phyloP scores from a whole-genome alignment of 2,329 filamentous ascomycete genomes.

The Aspergillus pseudoglaucus region DNA sequence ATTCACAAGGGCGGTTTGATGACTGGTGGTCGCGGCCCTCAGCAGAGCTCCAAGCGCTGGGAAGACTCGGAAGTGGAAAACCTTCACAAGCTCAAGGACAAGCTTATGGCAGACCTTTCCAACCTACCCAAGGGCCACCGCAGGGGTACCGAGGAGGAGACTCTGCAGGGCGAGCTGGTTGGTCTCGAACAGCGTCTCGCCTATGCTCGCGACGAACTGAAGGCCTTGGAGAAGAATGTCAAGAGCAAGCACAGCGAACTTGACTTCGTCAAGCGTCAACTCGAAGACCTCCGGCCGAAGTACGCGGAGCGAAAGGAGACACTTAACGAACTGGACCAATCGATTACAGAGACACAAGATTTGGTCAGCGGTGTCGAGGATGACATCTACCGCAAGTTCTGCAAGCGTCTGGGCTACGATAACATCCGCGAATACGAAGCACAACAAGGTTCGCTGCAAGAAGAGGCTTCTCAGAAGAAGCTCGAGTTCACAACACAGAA shows the following conservation, averaged over 20 bases:
- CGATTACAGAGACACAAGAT: slow-evolving; percentile 51
- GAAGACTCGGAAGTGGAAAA: slow-evolving; percentile 86
- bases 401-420: slow-evolving; percentile 74
- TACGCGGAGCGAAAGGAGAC: slow-evolving; percentile 65
- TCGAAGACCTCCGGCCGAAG: slow-evolving; percentile 71
- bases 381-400: slow-evolving; percentile 78
- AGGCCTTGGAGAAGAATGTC: slow-evolving; percentile 73
- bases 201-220: slow-evolving; percentile 68
- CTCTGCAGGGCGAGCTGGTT: slow-evolving; percentile 68
- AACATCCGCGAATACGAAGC: slow-evolving; percentile 91
- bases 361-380: slow-evolving; percentile 80
- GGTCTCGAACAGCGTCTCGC: slow-evolving; percentile 71
- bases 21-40: slow-evolving; percentile 84
- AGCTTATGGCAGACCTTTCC: slow-evolving; percentile 69
- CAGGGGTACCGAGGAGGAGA: slow-evolving; percentile 70
- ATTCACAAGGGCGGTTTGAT: slow-evolving; percentile 96
- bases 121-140: slow-evolving; percentile 74
- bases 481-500: slow-evolving; percentile 78
- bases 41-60: slow-evolving; percentile 71
- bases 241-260: slow-evolving; percentile 78
- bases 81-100: slow-evolving; percentile 67
- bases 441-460: slow-evolving; percentile 85
- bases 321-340: slow-evolving; percentile 56
- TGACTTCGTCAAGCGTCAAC: slow-evolving; percentile 63
- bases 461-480: slow-evolving; percentile 81